These are phyloP conservation scores for Pyrenochaeta sp. DNA, from an alignment of 2,329 filamentous ascomycete genomes.

Conservation along the genomic window DNA sequence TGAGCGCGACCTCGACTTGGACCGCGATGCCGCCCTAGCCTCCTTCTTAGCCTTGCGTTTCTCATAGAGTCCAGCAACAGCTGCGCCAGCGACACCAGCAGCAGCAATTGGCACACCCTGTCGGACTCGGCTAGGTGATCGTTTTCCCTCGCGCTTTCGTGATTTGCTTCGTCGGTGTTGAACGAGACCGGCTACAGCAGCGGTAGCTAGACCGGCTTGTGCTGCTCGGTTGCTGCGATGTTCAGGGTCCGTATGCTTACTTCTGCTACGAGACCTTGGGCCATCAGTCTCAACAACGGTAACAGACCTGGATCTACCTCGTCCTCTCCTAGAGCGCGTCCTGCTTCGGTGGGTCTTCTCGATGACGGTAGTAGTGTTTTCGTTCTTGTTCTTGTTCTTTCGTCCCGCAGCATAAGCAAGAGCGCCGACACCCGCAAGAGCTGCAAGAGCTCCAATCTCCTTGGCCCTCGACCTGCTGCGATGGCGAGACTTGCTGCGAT, in stretches of 20 bases:
- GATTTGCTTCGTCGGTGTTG: conserved; percentile 67
- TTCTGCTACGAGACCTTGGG: conserved; percentile 53
- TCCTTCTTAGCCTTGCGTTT: conserved; percentile 69
- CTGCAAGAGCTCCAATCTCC: conserved; percentile 66
- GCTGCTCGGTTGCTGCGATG: conserved; percentile 68
- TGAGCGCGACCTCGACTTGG: conserved; percentile 49
- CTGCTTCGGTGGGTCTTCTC: conserved; percentile 57
- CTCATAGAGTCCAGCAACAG: conserved; percentile 69
- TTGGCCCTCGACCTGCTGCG: conserved; percentile 55
- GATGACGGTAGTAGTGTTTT: conserved; percentile 47
- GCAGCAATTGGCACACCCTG: conserved; percentile 68
- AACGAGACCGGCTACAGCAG: conserved; percentile 68
- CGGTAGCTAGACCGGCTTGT: conserved; percentile 68
- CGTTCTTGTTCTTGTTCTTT: conserved; percentile 58
- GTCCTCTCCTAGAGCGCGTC: conserved; percentile 52
- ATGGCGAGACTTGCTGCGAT: conserved; percentile 27
- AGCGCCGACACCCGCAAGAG: conserved; percentile 67
- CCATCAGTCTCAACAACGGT: conserved; percentile 39
- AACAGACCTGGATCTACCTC: conserved; percentile 44
- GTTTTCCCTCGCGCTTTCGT: conserved; percentile 60
- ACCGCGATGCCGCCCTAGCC: conserved; percentile 56
- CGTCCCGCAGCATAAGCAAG: conserved; percentile 62
- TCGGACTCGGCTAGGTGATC: conserved; percentile 64
- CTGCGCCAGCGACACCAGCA: conserved; percentile 68
- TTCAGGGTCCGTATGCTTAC: conserved; percentile 53